These are phyloP conservation scores for Gonium pectorale DNA, from an alignment of 139 green algal genomes.

Conservation along the genomic window DNA sequence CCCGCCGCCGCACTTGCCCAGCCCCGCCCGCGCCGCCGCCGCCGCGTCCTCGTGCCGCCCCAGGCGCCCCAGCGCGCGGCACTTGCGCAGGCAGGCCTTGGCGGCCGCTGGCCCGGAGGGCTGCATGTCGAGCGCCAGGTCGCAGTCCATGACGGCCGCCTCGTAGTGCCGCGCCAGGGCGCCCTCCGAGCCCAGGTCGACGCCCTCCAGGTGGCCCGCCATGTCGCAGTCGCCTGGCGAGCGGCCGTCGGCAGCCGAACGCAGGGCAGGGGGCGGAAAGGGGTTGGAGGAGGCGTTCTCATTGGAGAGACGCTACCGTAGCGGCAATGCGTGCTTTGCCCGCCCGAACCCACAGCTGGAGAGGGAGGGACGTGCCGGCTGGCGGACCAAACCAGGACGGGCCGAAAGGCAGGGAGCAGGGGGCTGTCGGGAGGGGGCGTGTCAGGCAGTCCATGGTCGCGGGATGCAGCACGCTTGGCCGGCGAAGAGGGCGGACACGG, in stretches of 20 bases:
- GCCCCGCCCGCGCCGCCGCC: conserved; percentile 21
- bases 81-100: conserved; percentile 47
- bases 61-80: conserved; percentile 30
- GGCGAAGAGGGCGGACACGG: too few species aligned
- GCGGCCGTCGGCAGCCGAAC: too few species aligned
- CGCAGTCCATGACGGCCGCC: conserved; percentile 46
- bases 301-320: not conserved
- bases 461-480: too few species aligned
- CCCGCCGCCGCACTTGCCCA: not conserved
- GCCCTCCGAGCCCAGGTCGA: conserved; percentile 4
- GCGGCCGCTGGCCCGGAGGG: not conserved
- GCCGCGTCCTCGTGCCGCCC: conserved; percentile 11
- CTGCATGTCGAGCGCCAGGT: conserved; percentile 12
- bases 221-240: conserved; percentile 39
- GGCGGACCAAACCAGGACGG: too few species aligned
- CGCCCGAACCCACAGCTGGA: too few species aligned
- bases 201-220: conserved; percentile 30
- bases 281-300: too few species aligned
- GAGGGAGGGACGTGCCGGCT: too few species aligned
- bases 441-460: too few species aligned
- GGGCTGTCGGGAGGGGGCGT: too few species aligned
- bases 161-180: conserved; percentile 18
- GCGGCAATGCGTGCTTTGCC: too few species aligned
- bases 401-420: too few species aligned
- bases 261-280: too few species aligned